Conservation (phyloP, 495 filamentous ascomycete species). For the Penicillium tannophilum region DNA sequence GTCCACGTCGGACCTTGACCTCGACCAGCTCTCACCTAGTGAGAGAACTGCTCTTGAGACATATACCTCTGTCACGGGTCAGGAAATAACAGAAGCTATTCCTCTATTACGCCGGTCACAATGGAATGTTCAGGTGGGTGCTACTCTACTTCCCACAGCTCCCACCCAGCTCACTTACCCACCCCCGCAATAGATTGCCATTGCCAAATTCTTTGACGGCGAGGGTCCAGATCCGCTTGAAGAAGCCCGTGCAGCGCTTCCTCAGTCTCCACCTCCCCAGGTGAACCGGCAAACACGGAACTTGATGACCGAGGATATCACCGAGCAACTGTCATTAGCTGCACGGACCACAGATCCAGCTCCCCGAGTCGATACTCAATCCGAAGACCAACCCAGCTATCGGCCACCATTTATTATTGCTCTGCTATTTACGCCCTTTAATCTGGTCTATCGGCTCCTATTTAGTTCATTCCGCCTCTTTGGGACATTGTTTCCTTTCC, state of each 20-base stretch:
- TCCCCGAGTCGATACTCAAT: conserved; percentile 78
- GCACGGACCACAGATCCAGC: conserved; percentile 53
- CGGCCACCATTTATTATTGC: conserved; percentile 73
- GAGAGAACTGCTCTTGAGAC: conserved; percentile 84
- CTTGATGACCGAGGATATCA: conserved; percentile 64
- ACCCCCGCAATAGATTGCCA: conserved; percentile 68
- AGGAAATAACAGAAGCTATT: conserved; percentile 75
- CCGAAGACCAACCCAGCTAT: conserved; percentile 61
- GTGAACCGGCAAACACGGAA: conserved; percentile 56
- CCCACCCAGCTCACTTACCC: conserved; percentile 12
- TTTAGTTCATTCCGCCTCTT: conserved; percentile 65
- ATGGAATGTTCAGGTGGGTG: conserved; percentile 89
- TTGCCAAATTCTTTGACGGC: conserved; percentile 96
- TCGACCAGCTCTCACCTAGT: conserved; percentile 66
- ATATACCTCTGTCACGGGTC: conserved; percentile 84
- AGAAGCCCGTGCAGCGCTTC: conserved; percentile 66
- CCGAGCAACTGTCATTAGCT: conserved; percentile 34
- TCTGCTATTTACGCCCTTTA: conserved; percentile 80
- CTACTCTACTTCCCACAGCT: conserved; percentile 3
- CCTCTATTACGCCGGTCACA: conserved; percentile 80
- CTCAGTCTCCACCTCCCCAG: conserved; percentile 57
- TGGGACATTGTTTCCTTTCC: conserved; percentile 74
- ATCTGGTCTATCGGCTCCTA: conserved; percentile 69
- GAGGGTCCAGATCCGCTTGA: conserved; percentile 82
- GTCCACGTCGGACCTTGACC: conserved; percentile 56